These are phyloP conservation scores for Fagus sylvatica DNA, from an alignment of 306 rosid species.

Conservation along the genomic window DNA sequence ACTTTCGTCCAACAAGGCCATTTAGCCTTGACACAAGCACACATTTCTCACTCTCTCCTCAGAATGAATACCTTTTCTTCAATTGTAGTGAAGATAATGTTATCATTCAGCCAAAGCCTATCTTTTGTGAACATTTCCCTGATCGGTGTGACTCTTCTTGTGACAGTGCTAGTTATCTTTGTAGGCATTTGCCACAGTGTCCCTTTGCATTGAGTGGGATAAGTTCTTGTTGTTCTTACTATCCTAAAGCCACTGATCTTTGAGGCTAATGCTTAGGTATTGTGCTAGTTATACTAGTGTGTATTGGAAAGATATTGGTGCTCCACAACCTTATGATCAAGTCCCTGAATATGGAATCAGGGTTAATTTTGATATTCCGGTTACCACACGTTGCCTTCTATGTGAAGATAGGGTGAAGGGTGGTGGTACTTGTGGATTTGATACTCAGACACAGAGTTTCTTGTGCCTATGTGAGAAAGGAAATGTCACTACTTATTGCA, in stretches of 20 bases:
- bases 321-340: constrained; percentile 73
- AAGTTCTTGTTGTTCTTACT: constrained; percentile 81
- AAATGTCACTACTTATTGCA: constrained; percentile 77
- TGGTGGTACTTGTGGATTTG: constrained; percentile 86
- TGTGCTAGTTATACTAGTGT: constrained; percentile 81
- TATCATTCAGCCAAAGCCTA: constrained; percentile 74
- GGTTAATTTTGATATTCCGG: constrained; percentile 78
- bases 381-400: constrained; percentile 74
- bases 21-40: constrained; percentile 78
- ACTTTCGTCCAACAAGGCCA: constrained; percentile 69
- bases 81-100: constrained; percentile 74
- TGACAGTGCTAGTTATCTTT: constrained; percentile 83
- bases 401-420: constrained; percentile 81
- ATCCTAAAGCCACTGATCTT: constrained; percentile 76
- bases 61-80: constrained; percentile 86
- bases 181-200: constrained; percentile 82
- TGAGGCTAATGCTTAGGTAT: constrained; percentile 73
- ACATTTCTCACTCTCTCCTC: constrained; percentile 63
- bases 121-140: constrained; percentile 80
- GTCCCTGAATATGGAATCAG: constrained; percentile 85
- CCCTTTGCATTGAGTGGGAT: constrained; percentile 36
- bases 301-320: constrained; percentile 83
- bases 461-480: constrained; percentile 67
- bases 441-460: constrained; percentile 48
- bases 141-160: constrained; percentile 83